Conservation (phyloP, 2,329 filamentous ascomycete genomes). For the Macrophomina phaseolina region DNA sequence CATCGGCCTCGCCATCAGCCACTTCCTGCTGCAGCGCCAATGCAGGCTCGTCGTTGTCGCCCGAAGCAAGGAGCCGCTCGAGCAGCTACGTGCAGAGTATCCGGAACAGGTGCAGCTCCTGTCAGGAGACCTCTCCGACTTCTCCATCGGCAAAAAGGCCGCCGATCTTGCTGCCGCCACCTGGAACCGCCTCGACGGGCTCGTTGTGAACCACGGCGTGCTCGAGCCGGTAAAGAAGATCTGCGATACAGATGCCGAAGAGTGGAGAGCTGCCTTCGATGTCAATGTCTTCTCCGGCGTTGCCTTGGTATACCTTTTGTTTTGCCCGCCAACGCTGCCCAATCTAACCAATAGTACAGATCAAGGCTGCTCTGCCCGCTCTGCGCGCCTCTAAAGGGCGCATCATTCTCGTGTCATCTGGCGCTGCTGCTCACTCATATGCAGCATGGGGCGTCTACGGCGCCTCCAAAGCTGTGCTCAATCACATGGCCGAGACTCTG, state of each 20-base stretch:
- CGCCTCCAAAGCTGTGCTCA: conserved; percentile 80
- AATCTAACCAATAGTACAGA: conserved; percentile 51
- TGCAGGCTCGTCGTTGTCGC: conserved; percentile 65
- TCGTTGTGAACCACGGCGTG: conserved; percentile 88
- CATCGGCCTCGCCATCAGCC: conserved; percentile 66
- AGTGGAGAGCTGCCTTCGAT: conserved; percentile 79
- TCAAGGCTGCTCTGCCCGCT: conserved; percentile 71
- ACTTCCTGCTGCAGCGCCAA: conserved; percentile 61
- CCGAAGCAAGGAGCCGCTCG: conserved; percentile 61
- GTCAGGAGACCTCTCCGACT: conserved; percentile 63
- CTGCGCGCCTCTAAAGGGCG: conserved; percentile 72
- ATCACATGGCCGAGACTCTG: conserved; percentile 77
- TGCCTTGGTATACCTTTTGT: conserved; percentile 64
- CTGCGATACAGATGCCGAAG: conserved; percentile 68
- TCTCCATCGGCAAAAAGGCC: conserved; percentile 62
- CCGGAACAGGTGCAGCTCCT: conserved; percentile 61
- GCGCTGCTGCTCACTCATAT: conserved; percentile 69
- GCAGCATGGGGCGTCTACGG: conserved; percentile 78
- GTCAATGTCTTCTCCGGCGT: conserved; percentile 87
- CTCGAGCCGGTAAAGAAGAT: conserved; percentile 77
- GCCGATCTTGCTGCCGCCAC: conserved; percentile 68
- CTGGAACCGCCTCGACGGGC: conserved; percentile 77
- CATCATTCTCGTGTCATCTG: conserved; percentile 78
- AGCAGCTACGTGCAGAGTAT: conserved; percentile 53
- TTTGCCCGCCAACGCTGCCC: conserved; percentile 37